phyloP scores from a whole-genome alignment of 2,329 filamentous ascomycete genomes.

The Fusarium hostae region DNA sequence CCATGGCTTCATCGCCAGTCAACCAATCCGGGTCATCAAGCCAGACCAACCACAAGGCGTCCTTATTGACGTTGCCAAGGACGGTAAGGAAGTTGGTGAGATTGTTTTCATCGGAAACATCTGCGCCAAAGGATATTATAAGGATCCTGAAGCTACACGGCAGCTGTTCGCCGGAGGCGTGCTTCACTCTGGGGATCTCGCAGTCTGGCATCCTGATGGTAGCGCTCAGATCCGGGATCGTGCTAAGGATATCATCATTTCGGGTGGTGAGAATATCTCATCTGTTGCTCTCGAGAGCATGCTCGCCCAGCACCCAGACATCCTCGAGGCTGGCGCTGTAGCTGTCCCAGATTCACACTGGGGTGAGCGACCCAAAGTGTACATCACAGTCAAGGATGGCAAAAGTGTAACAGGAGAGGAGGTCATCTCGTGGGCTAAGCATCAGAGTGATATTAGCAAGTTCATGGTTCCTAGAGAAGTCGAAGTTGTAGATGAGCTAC shows the following conservation, averaged over 20 bases:
- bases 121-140: slow-evolving; percentile 91
- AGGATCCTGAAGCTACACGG: slow-evolving; percentile 84
- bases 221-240: slow-evolving; percentile 92
- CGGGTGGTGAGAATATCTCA: slow-evolving; percentile 96
- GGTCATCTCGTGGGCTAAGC: slow-evolving; percentile 87
- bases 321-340: slow-evolving; percentile 92
- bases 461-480: slow-evolving; percentile 86
- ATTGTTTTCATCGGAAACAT: slow-evolving; percentile 92
- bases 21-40: slow-evolving; percentile 86
- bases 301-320: slow-evolving; percentile 86
- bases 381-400: slow-evolving; percentile 81
- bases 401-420: slow-evolving; percentile 62
- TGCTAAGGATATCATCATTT: slow-evolving; percentile 98
- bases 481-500: slow-evolving; percentile 86
- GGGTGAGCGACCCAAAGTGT: slow-evolving; percentile 97
- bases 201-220: slow-evolving; percentile 92
- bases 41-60: slow-evolving; percentile 74
- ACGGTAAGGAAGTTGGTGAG: slow-evolving; percentile 63
- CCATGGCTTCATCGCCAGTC: slow-evolving; percentile 86
- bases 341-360: slow-evolving; percentile 89
- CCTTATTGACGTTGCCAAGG: slow-evolving; percentile 58
- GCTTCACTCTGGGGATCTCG: slow-evolving; percentile 89
- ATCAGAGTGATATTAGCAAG: slow-evolving; percentile 81
- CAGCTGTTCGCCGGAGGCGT: slow-evolving; percentile 90
- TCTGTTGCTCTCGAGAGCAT: slow-evolving; percentile 91